Evolutionary conservation across 495 filamentous ascomycete species (phyloP), one percentile per base, ranked within the genome.

Genomic region (Xylaria venustula): DNA sequence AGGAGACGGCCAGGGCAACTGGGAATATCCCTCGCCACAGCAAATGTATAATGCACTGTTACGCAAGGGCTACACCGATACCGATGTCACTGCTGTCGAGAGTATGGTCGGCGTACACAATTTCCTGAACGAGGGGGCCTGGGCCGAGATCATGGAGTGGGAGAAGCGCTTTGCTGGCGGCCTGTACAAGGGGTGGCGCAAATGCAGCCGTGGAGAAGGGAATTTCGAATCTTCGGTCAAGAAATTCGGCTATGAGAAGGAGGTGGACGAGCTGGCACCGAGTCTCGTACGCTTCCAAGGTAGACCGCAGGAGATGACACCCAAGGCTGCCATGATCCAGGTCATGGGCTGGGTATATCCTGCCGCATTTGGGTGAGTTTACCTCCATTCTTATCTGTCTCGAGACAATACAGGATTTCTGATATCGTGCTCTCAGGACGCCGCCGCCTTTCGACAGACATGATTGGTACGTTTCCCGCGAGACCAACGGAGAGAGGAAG

Each of bases 11-110:
- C 77, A 84, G 17, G 86, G 86, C 12, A 94, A 91, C 67, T 98
- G 94, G 94, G 95, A 97, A 73, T 98, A 98, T 70, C 95, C 94
- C 0, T 97, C 92, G 0, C 93, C 95, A 9, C 95, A 98, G 76
- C 94, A 98, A 73, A 98, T 98, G 94, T 98, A 97, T 78, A 99
- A 98, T 69, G 94, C 95, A 0, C 87, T 98, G 80, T 76, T 96
- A 54, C 88, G 95, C 52, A 98, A 99, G 74, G 94, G 94, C 19
- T 91, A 96, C 74, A 93, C 90, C 0, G 92, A 97, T 68, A 97
- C 93, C 0, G 92, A 94, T 46, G 85, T 89, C 58, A 92, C 93
- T 54, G 91, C 91, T 0, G 93, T 98, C n/a, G 92, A 97, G 75
- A 85, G 86, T 54, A 98, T 98, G 94, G 95, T 98, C 45, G 88